Evolutionary conservation across 345 rosid genomes (phyloP).

Genomic region (Hypericum androsaemum): DNA sequence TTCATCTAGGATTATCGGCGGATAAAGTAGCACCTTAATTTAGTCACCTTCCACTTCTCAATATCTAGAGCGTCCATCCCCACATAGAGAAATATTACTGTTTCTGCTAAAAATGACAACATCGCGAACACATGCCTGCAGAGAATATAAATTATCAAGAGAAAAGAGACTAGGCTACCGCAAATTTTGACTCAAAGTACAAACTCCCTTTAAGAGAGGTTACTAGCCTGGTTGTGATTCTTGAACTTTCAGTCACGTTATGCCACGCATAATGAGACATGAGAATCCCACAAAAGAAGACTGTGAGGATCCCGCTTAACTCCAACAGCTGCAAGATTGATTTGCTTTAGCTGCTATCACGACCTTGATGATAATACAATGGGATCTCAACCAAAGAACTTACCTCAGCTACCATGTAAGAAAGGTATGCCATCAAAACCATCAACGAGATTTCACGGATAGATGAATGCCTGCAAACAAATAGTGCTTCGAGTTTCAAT

Average conservation of each 20-base stretch:
- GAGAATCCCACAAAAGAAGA: conserved; percentile 3
- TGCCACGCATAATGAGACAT: conserved; percentile 9
- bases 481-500: conserved; percentile 1
- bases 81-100: conserved; percentile 80
- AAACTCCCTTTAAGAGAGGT: not conserved
- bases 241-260: conserved; percentile 15
- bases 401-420: conserved; percentile 87
- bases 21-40: conserved; percentile 37
- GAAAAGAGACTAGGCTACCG: not conserved
- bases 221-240: conserved; percentile 67
- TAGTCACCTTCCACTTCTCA: conserved; percentile 70
- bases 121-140: conserved; percentile 75
- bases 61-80: conserved; percentile 91
- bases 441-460: conserved; percentile 61
- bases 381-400: not conserved
- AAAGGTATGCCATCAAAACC: conserved; percentile 83
- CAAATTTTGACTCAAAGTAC: too few relatives aligned
- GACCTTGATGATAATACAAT: not conserved
- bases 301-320: conserved; percentile 40
- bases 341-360: not conserved
- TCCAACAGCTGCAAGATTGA: conserved; percentile 50
- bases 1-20: not conserved
- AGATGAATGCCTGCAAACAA: conserved; percentile 56
- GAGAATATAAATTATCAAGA: conserved; percentile 1
- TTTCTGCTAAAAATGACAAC: conserved; percentile 83